Conservation (phyloP, 2,329 filamentous ascomycete species). For the Cladosporium colombiae region DNA sequence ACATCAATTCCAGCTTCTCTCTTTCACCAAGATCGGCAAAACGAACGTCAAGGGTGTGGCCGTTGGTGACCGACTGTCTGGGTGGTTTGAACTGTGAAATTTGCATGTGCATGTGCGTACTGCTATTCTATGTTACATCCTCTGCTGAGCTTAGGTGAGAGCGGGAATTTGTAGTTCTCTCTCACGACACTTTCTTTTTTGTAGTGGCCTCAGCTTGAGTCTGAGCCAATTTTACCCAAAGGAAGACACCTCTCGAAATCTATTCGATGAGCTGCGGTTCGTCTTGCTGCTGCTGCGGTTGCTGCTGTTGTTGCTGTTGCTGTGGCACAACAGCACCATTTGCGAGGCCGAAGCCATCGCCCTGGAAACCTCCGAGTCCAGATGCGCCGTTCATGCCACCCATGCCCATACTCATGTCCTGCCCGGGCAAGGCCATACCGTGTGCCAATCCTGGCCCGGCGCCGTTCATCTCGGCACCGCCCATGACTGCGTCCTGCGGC, state of each 20-base stretch:
- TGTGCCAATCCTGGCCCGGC: not conserved
- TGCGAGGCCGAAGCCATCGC: not conserved
- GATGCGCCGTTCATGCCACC: not conserved
- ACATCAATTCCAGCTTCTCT: not conserved
- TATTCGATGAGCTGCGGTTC: conserved; percentile 1
- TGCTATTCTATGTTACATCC: not conserved
- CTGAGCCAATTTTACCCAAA: not conserved
- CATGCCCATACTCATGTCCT: not conserved
- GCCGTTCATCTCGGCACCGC: conserved; percentile 2
- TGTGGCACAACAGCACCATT: not conserved
- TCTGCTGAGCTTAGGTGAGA: not conserved
- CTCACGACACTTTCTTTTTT: not conserved
- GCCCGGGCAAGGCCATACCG: not conserved
- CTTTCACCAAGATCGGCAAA: not conserved
- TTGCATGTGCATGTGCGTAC: not conserved
- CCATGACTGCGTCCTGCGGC: conserved; percentile 13
- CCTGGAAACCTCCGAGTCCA: not conserved
- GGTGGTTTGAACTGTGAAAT: not conserved
- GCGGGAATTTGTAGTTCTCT: not conserved
- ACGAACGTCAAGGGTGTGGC: not conserved
- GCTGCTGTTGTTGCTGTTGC: not conserved
- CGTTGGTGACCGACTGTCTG: not conserved
- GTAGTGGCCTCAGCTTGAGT: not conserved
- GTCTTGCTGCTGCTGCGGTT: not conserved
- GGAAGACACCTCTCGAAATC: not conserved